A percentile compares a stretch with the other conserved stretches of the same genome.
Evolutionary conservation across 1,284 basidiomycete genomes (phyloP).

Genomic region (Paramarasmius palmivorus): DNA sequence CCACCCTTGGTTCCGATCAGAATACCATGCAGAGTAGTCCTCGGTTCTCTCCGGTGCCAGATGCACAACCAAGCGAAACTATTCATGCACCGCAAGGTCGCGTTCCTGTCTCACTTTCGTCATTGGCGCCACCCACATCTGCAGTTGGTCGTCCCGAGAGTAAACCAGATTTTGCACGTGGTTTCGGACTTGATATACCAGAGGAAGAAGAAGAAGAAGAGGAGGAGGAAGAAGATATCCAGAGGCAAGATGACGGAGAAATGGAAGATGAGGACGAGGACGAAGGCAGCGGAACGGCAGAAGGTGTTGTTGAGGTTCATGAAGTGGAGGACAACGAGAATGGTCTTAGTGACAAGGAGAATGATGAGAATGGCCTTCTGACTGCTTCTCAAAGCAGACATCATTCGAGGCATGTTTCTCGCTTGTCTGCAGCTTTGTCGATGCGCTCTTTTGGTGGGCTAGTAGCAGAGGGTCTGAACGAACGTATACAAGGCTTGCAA

Average conservation of each 20-base stretch:
- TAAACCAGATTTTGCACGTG: conserved; percentile 70
- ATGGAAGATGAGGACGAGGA: conserved; percentile 33
- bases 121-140: conserved; percentile 41
- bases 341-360: conserved; percentile 10
- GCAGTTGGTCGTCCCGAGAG: conserved; percentile 46
- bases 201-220: conserved; percentile 62
- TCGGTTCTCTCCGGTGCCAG: conserved; percentile 6
- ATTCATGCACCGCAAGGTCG: conserved; percentile 65
- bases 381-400: conserved; percentile 50
- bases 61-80: conserved; percentile 20
- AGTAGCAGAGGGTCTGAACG: conserved; percentile 26
- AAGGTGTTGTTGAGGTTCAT: conserved; percentile 17
- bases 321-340: conserved; percentile 11
- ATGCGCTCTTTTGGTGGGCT: conserved; percentile 61
- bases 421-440: conserved; percentile 64
- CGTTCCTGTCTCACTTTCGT: conserved; percentile 46
- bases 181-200: conserved; percentile 77
- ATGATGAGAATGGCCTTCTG: conserved; percentile 30
- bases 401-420: conserved; percentile 74
- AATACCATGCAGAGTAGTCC: conserved; percentile 12
- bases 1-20: conserved; percentile 53
- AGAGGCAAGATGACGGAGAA: conserved; percentile 22
- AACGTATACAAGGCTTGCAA: conserved; percentile 27
- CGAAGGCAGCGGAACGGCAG: conserved; percentile 24
- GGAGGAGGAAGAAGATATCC: conserved; percentile 39